Evolutionary conservation across 306 rosid genomes (phyloP).

Genomic region (Betula pendula): DNA sequence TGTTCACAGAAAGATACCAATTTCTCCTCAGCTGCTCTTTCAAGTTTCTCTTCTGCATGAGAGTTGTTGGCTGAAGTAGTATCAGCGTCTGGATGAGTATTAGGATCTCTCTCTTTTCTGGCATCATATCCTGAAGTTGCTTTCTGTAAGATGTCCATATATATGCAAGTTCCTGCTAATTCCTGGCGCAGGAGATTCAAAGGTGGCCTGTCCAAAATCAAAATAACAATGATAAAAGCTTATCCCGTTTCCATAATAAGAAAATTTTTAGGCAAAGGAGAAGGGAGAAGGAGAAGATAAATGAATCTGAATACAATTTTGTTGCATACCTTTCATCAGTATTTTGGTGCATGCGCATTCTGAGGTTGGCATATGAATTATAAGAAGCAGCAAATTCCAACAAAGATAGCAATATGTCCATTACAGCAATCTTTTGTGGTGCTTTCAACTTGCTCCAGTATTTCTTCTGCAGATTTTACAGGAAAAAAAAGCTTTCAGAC

Average conservation of each 20-base stretch:
- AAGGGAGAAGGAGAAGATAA: not conserved
- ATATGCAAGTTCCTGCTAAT: conserved; percentile 75
- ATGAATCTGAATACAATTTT: conserved; percentile 10
- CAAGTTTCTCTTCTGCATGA: conserved; percentile 63
- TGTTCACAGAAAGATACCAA: conserved; percentile 87
- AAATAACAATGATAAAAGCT: conserved; percentile 21
- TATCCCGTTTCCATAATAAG: conserved; percentile 17
- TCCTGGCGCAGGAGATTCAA: conserved; percentile 96
- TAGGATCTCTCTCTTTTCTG: conserved; percentile 36
- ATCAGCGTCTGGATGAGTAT: conserved; percentile 37
- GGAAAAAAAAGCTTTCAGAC: conserved; percentile 21
- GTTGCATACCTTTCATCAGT: conserved; percentile 70
- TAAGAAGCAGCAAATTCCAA: conserved; percentile 93
- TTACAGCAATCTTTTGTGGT: conserved; percentile 66
- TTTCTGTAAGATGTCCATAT: conserved; percentile 84
- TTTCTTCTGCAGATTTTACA: conserved; percentile 69
- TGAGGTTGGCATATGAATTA: conserved; percentile 81
- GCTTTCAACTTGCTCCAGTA: conserved; percentile 84
- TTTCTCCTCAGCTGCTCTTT: conserved; percentile 84
- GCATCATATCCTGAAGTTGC: conserved; percentile 61
- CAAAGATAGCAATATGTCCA: conserved; percentile 80
- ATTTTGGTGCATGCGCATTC: conserved; percentile 87
- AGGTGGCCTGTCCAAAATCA: conserved; percentile 83
- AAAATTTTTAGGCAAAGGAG: conserved; percentile 20
- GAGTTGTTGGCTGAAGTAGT: conserved; percentile 35